These are phyloP conservation scores for Pleomassaria siparia DNA, from an alignment of 2,329 filamentous ascomycete genomes.

Conservation along the genomic window DNA sequence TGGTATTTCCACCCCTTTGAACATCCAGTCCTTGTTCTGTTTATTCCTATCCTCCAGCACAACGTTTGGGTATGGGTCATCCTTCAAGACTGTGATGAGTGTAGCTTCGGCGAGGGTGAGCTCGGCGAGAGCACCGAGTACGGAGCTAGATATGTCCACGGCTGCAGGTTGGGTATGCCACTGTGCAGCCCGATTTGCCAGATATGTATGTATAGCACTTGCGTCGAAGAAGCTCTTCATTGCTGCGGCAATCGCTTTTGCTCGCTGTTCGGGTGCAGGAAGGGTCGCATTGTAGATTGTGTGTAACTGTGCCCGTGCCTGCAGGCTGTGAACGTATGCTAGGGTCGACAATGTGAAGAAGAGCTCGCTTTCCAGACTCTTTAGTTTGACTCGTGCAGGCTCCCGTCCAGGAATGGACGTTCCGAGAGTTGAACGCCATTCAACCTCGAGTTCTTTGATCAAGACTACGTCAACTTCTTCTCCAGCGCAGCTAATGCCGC, in stretches of 20 bases:
- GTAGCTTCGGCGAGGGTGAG: constrained; percentile 86
- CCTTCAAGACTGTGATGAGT: constrained; percentile 84
- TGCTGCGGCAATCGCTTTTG: constrained; percentile 68
- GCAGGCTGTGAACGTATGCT: constrained; percentile 70
- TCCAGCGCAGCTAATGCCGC: constrained; percentile 54
- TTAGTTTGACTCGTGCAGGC: constrained; percentile 66
- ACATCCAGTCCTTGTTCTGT: constrained; percentile 94
- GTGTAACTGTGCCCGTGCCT: constrained; percentile 72
- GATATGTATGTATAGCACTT: constrained; percentile 73
- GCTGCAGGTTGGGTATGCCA: constrained; percentile 37
- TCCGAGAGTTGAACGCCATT: constrained; percentile 82
- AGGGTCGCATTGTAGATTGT: constrained; percentile 67
- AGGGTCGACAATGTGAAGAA: constrained; percentile 77
- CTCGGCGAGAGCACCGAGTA: constrained; percentile 51
- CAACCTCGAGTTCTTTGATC: constrained; percentile 65
- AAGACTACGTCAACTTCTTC: constrained; percentile 70
- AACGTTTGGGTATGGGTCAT: constrained; percentile 85
- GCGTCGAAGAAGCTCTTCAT: constrained; percentile 78
- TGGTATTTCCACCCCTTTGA: constrained; percentile 81
- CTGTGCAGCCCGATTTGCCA: constrained; percentile 59
- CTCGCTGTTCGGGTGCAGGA: constrained; percentile 64
- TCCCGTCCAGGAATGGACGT: constrained; percentile 61
- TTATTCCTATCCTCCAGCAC: constrained; percentile 81
- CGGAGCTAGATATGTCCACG: constrained; percentile 47
- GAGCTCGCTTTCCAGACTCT: constrained; percentile 79